Percentiles rank a stretch among this genome's conserved stretches.
Conservation (phyloP, 1,284 basidiomycete species). For the Ustilago loliicola region DNA sequence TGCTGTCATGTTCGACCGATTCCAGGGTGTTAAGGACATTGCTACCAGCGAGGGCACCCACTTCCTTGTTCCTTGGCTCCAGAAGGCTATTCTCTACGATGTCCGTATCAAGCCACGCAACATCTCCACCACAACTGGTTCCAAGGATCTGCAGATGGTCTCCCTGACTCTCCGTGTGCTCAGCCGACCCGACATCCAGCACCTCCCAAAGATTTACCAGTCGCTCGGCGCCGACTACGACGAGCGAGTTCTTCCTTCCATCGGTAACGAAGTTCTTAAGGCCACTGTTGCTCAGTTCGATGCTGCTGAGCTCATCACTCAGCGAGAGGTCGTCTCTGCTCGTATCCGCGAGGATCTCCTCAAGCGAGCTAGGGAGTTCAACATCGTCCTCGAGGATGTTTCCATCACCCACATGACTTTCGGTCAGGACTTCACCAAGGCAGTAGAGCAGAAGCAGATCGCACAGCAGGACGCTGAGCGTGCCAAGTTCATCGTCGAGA, state of each 20-base stretch:
- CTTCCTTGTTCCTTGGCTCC: conserved; percentile 92
- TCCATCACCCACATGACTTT: conserved; percentile 82
- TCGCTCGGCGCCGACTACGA: conserved; percentile 95
- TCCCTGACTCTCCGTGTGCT: conserved; percentile 95
- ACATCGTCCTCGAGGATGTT: conserved; percentile 95
- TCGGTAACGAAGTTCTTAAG: conserved; percentile 96
- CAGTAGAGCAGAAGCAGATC: conserved; percentile 98
- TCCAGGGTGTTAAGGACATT: conserved; percentile 80
- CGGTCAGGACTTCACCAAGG: conserved; percentile 77
- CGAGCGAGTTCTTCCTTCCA: conserved; percentile 81
- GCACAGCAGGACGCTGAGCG: conserved; percentile 94
- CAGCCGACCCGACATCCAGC: conserved; percentile 88
- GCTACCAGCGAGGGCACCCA: conserved; percentile 85
- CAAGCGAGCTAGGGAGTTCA: conserved; percentile 94
- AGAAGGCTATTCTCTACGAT: conserved; percentile 93
- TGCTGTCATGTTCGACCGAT: conserved; percentile 98
- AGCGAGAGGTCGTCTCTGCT: conserved; percentile 82
- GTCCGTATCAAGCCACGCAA: conserved; percentile 94
- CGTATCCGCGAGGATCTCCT: conserved; percentile 92
- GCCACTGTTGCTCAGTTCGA: conserved; percentile 99
- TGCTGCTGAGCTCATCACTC: conserved; percentile 90
- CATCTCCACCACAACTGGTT: conserved; percentile 95
- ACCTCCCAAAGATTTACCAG: conserved; percentile 95
- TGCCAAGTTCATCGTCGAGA: conserved; percentile 98
- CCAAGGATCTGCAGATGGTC: conserved; percentile 93